Conservation (phyloP, 306 rosid genomes). For the Geum urbanum region DNA sequence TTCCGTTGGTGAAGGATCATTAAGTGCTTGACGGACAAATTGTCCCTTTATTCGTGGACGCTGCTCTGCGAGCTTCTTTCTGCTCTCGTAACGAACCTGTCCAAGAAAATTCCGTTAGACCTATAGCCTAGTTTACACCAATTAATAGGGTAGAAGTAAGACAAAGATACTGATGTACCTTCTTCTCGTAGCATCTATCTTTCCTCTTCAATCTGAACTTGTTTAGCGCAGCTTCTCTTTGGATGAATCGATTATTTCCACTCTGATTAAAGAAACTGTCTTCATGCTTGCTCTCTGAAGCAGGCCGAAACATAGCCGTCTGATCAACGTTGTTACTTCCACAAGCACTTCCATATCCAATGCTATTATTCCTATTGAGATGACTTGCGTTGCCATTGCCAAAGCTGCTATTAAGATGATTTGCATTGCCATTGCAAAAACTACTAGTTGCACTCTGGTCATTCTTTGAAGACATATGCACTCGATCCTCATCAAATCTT, state of each 20-base stretch:
- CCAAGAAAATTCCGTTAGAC: slow-evolving; percentile 18
- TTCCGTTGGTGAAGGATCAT: slow-evolving; percentile 38
- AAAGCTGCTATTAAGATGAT: slow-evolving; percentile 47
- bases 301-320: slow-evolving; percentile 32
- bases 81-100: slow-evolving; percentile 97
- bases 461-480: slow-evolving; percentile 54
- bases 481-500: slow-evolving; percentile 55
- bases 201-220: slow-evolving; percentile 91
- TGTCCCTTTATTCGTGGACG: slow-evolving; percentile 98
- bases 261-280: slow-evolving; percentile 38
- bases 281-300: slow-evolving; percentile 60
- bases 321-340: slow-evolving; percentile 69
- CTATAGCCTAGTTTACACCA: slow-evolving; percentile 15
- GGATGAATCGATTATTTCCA: slow-evolving; percentile 50
- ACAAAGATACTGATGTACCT: slow-evolving; percentile 40
- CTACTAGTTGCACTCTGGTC: slow-evolving; percentile 74
- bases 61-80: slow-evolving; percentile 97
- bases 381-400: slow-evolving; percentile 62
- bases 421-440: slow-evolving; percentile 60
- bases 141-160: neutral
- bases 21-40: slow-evolving; percentile 65
- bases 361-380: slow-evolving; percentile 30
- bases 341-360: slow-evolving; percentile 74
- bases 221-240: slow-evolving; percentile 79
- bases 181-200: slow-evolving; percentile 93